A percentile compares a stretch with the other conserved stretches of the same genome.
These are phyloP conservation scores for Otatea glauca DNA, from an alignment of 176 grass and related monocot genomes.

Conservation along the genomic window DNA sequence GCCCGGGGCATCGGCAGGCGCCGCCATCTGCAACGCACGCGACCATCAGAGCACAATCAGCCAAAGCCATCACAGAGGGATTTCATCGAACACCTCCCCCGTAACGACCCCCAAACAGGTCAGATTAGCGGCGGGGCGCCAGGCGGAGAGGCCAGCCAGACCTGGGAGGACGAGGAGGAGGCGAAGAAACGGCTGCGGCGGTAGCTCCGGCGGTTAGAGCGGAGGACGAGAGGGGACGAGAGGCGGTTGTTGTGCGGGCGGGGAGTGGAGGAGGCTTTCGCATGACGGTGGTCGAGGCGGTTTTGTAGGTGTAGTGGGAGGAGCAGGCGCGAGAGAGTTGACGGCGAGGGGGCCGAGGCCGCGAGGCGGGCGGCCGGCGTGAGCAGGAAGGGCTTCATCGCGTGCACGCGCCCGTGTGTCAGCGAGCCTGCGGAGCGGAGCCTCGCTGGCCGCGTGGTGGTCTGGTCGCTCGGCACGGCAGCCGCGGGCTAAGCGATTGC, in stretches of 20 bases:
- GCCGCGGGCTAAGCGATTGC: neutral
- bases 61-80: neutral
- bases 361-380: constrained; percentile 43
- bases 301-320: constrained; percentile 47
- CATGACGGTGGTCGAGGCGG: neutral
- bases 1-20: constrained; percentile 47
- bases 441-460: constrained; percentile 34
- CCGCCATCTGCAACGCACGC: constrained; percentile 58
- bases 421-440: neutral
- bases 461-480: constrained; percentile 24
- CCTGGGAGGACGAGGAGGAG: constrained; percentile 45
- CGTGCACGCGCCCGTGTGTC: constrained; percentile 44
- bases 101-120: neutral
- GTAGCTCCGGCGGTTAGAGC: neutral
- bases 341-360: constrained; percentile 39
- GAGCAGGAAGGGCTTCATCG: constrained; percentile 50
- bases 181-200: constrained; percentile 37
- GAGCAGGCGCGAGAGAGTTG: constrained; percentile 48
- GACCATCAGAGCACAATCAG: neutral
- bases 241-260: neutral
- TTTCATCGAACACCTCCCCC: constrained; percentile 27
- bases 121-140: too few relatives aligned
- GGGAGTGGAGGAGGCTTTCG: neutral
- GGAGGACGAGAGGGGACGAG: neutral
- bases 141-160: constrained; percentile 16